Base-by-base conservation (phyloP, 805 yeast species). In the Saturnispora mendoncae region DNA sequence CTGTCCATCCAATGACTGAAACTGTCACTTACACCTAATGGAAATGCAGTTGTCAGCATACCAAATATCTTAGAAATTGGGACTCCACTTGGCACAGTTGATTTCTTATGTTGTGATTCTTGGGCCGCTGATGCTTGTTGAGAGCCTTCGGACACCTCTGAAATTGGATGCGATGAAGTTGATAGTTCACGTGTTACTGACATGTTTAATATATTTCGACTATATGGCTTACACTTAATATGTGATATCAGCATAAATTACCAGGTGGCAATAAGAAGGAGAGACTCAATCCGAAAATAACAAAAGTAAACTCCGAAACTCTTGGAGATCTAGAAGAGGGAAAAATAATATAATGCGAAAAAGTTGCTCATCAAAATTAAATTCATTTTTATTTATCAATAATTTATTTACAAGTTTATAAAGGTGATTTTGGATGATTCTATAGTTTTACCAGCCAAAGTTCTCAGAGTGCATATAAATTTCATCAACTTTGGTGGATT, bases 51-150 rank as follows among this genome's bases (percentile, higher is more conserved):
- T 7, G 72, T 64, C 20, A 78, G 57, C 14, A 36, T 34, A 1
- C 36, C 36, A 13, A 44, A 44, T 12, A 81, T 64, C 49, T 74
- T 72, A 18, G 64, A 56, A 6, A 80, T 46, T 0, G 87, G 85
- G 0, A 80, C 70, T 0, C 85, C 84, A 0, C 80, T 68, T 1
- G 88, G 88, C 19, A 80, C 76, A 0, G 80, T 76, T 0, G 85
- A 68, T 20, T 78, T 54, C 45, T 60, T 69, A 49, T 74, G 76
- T 23, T 23, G 26, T 23, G 26, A 23, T 23, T 23, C 27, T 19
- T 20, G 20, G 19, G n/a, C n/a, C n/a, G n/a, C n/a, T n/a, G n/a
- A n/a, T n/a, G n/a, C n/a, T n/a, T 74, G 76, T 23, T 23, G 26
- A 7, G 26, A 23, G 6, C 10, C 27, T 19, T 20, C 15, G 19